Evolutionary conservation across 2,329 filamentous ascomycete genomes (phyloP).

Genomic region (Gyromitra esculenta): DNA sequence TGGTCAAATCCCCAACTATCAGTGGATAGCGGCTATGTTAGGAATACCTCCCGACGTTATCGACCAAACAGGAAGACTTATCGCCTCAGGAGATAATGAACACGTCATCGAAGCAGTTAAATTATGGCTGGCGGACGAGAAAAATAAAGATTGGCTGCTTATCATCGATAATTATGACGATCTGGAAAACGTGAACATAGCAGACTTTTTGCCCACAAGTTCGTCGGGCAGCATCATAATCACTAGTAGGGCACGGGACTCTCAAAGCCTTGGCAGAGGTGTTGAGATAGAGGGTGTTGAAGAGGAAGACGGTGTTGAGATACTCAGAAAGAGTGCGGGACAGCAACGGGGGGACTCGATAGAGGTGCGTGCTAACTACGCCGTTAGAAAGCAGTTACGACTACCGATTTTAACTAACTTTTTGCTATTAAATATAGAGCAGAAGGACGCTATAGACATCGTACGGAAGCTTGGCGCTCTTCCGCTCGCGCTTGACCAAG

Average conservation of each 20-base stretch:
- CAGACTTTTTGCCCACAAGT: background rate
- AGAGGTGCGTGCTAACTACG: background rate
- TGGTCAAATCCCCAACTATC: background rate
- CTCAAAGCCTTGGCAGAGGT: background rate
- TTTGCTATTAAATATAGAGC: background rate
- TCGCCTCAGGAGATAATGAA: background rate
- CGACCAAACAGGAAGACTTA: background rate
- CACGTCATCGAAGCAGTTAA: slow-evolving; percentile 3
- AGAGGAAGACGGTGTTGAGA: background rate
- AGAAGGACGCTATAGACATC: background rate
- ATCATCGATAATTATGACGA: slow-evolving; percentile 19
- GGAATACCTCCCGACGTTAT: background rate
- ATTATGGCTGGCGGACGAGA: background rate
- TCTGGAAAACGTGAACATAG: slow-evolving; percentile 1
- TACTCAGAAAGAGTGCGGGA: slow-evolving; percentile 4
- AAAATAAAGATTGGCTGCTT: slow-evolving; percentile 25
- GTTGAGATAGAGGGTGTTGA: background rate
- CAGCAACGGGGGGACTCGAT: background rate
- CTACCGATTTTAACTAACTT: background rate
- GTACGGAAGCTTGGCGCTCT: slow-evolving; percentile 3
- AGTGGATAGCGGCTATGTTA: background rate
- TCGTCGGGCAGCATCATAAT: slow-evolving; percentile 4
- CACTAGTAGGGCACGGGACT: background rate
- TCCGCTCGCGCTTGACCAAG: slow-evolving; percentile 13
- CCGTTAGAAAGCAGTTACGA: background rate